These are phyloP conservation scores for Volvariella surrecta DNA, from an alignment of 1,284 basidiomycete species.

Conservation along the genomic window DNA sequence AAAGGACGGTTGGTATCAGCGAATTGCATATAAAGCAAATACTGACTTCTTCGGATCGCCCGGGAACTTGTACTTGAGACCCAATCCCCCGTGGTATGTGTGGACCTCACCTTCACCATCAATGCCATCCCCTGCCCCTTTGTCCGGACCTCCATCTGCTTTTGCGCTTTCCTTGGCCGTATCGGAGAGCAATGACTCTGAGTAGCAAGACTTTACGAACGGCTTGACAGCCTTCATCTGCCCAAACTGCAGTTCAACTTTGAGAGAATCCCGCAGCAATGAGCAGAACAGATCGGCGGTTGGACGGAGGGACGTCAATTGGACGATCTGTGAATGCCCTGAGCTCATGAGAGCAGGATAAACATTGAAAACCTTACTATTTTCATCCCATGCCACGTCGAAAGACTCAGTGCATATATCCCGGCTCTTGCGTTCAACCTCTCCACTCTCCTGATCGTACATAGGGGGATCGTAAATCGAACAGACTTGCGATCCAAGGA, in stretches of 20 bases:
- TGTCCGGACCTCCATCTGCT: slow-evolving; percentile 37
- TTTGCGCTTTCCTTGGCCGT: slow-evolving; percentile 48
- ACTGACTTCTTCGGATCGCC: slow-evolving; percentile 85
- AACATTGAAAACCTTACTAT: slow-evolving; percentile 50
- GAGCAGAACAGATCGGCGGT: slow-evolving; percentile 94
- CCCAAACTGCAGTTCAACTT: slow-evolving; percentile 77
- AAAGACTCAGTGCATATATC: slow-evolving; percentile 89
- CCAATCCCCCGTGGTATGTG: slow-evolving; percentile 79
- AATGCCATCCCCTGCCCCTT: slow-evolving; percentile 32
- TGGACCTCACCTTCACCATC: slow-evolving; percentile 36
- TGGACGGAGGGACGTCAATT: slow-evolving; percentile 91
- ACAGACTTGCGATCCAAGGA: slow-evolving; percentile 92
- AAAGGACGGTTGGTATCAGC: background rate
- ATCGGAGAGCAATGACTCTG: slow-evolving; percentile 79
- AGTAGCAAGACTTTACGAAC: slow-evolving; percentile 92
- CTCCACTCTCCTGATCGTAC: slow-evolving; percentile 93
- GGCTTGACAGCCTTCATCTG: slow-evolving; percentile 92
- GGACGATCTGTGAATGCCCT: slow-evolving; percentile 62
- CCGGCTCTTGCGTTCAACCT: slow-evolving; percentile 86
- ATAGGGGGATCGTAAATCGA: slow-evolving; percentile 86
- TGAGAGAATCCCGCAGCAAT: slow-evolving; percentile 83
- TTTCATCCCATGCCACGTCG: slow-evolving; percentile 95
- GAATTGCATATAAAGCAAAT: slow-evolving; percentile 15
- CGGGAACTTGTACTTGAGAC: slow-evolving; percentile 85
- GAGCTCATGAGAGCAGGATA: background rate